Evolutionary conservation across 2,329 filamentous ascomycete species (phyloP).

Genomic region (Dactylellina leptospora): DNA sequence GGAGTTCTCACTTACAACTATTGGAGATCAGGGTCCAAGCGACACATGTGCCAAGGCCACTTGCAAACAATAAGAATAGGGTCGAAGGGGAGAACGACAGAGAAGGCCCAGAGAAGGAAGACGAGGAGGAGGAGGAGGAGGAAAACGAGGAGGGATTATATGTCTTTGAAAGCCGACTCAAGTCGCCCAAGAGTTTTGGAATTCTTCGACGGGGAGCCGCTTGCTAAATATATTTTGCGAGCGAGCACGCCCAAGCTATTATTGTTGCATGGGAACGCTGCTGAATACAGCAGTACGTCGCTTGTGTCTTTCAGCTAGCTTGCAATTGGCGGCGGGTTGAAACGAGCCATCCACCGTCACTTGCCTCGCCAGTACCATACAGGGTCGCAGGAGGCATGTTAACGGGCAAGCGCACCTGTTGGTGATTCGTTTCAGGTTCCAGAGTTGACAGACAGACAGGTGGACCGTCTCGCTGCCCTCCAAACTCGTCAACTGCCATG

Average conservation of each 20-base stretch:
- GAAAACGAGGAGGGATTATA: not conserved
- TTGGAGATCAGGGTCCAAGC: slow-evolving; percentile 28
- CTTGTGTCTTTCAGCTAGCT: not conserved
- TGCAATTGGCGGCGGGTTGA: slow-evolving; percentile 33
- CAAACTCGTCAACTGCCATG: no score
- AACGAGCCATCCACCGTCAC: slow-evolving; percentile 14
- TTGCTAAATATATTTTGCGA: slow-evolving; percentile 34
- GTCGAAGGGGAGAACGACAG: no score
- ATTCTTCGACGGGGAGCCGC: slow-evolving; percentile 3
- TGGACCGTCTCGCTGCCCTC: not conserved
- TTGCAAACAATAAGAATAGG: not conserved
- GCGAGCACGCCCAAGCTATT: no score
- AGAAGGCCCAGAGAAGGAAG: not conserved
- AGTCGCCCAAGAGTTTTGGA: no score
- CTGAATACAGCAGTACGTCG: slow-evolving; percentile 4
- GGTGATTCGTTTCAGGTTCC: not conserved
- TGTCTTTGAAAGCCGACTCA: no score
- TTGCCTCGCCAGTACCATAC: slow-evolving; percentile 16
- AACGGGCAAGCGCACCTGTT: slow-evolving; percentile 4
- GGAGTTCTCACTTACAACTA: not conserved
- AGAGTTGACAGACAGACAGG: not conserved
- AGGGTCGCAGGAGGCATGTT: slow-evolving; percentile 13
- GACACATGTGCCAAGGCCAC: not conserved
- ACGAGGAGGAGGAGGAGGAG: not conserved
- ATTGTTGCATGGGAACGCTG: not conserved